Base-by-base conservation (phyloP, 177 flowering plant species). In the Tripterygium wilfordii region DNA sequence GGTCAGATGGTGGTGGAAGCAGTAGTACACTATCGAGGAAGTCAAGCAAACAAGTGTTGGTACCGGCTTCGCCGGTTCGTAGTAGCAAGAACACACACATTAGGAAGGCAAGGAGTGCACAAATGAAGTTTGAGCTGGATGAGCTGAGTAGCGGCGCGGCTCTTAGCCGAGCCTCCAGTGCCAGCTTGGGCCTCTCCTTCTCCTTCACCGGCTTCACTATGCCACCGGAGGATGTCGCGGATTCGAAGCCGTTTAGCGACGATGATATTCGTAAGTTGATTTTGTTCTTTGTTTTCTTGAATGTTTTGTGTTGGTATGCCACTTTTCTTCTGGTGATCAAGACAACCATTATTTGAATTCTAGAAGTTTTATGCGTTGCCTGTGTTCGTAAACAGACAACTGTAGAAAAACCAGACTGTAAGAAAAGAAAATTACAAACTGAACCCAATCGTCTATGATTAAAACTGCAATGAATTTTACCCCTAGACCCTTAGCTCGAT, bases 151-250 rank as follows among this genome's bases (percentile, higher is more conserved):
- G 85, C 48, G 65, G 89, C 25, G 87, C 96, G 0, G 90, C 95
- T 2, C 68, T 92, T 17, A 92, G 98, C 73, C 61, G 98, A 28
- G 96, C 96, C 12, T 88, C 96, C 16, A 88, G 96, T 45, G 96
- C 98, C 38, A 88, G 96, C 73, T 56, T 92, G 39, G 96, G 96
- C 40, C 64, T 92, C 54, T 92, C 98, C 4, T 88, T 84, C 68
- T 77, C 94, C 51, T 80, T 86, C 77, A 79, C 96, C 6, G 98
- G 96, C 46, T 88, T 86, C 76, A 74, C 80, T n/a, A 28, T 79
- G 20, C 95, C 95, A 1, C 78, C 85, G 0, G 96, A 85, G 3
- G 95, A 85, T 24, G 71, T 82, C 17, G 79, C 86, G 20, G 80
- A 79, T 50, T 58, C 76, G 1, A 68, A 58, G 36, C 80, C 79